phyloP scores from a whole-genome alignment of 2,329 filamentous ascomycete species.

The Aspergillus quadrilineatus region DNA sequence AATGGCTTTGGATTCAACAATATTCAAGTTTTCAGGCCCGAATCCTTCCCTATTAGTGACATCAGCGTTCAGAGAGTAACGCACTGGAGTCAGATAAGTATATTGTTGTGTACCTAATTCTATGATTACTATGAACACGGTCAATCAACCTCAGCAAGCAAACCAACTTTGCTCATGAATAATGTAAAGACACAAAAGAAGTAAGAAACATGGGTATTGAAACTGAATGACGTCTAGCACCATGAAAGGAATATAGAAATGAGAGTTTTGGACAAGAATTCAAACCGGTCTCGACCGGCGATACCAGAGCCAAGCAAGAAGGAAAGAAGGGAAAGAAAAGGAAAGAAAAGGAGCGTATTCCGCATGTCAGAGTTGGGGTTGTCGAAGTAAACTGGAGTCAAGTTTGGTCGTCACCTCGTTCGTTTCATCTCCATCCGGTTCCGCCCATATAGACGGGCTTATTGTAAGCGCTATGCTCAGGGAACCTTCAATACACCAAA shows the following conservation, averaged over 20 bases:
- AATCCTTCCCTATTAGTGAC: too few species aligned
- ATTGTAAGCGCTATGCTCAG: constrained; percentile 5
- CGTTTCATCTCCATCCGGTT: constrained; percentile 11
- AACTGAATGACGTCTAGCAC: neutral
- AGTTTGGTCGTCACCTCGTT: neutral
- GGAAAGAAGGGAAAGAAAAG: neutral
- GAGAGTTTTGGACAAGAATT: constrained; percentile 4
- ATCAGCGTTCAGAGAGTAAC: too few species aligned
- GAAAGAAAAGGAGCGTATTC: constrained; percentile 6
- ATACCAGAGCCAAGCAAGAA: constrained; percentile 1
- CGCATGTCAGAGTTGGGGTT: constrained; percentile 7
- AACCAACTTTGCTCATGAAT: too few species aligned
- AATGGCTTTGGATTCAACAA: too few species aligned
- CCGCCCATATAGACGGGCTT: neutral
- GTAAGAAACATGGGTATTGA: neutral
- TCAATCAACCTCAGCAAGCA: neutral
- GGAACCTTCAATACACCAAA: constrained; percentile 43
- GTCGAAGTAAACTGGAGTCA: neutral
- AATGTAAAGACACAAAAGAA: too few species aligned
- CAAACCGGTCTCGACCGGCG: constrained; percentile 12
- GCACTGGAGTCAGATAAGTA: neutral
- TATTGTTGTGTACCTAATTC: neutral
- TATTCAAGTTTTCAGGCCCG: too few species aligned
- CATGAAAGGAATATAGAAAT: neutral
- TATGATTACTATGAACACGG: neutral